Evolutionary conservation across 805 yeast genomes (phyloP).

Genomic region (Starmerella floricola): DNA sequence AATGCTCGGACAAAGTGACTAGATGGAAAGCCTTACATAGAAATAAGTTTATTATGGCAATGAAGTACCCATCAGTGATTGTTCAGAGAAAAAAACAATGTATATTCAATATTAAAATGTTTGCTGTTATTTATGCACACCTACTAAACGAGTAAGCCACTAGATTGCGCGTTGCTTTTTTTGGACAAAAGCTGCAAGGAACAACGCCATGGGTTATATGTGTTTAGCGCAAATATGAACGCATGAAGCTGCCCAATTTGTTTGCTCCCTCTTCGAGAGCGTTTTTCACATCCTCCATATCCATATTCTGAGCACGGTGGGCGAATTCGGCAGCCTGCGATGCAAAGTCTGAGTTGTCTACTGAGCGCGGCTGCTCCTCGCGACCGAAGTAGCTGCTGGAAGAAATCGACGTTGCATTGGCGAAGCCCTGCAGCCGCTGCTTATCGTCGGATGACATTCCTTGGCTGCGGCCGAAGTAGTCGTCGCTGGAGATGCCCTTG

Average conservation of each 20-base stretch:
- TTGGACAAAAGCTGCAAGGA: no score
- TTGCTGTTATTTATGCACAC: no score
- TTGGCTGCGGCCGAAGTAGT: constrained; percentile 80
- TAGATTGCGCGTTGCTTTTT: no score
- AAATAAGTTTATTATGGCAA: neutral
- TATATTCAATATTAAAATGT: no score
- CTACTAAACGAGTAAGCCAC: no score
- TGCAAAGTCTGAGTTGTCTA: constrained; percentile 25
- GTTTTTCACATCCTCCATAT: constrained; percentile 75
- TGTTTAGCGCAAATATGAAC: constrained; percentile 58
- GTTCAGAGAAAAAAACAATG: no score
- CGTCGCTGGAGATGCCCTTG: constrained; percentile 93
- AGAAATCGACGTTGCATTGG: constrained; percentile 82
- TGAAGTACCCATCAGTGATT: no score
- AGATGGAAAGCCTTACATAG: no score
- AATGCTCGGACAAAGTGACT: no score
- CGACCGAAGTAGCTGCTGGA: constrained; percentile 89
- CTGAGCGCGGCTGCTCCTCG: constrained; percentile 36
- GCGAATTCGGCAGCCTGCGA: constrained; percentile 23
- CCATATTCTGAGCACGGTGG: constrained; percentile 57
- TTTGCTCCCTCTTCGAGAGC: constrained; percentile 91
- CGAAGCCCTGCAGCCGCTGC: constrained; percentile 65
- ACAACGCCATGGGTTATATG: no score
- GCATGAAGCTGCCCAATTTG: constrained; percentile 68
- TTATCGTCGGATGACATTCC: constrained; percentile 61